phyloP scores from a whole-genome alignment of 805 yeast species.

The Kuraishia piskuri region DNA sequence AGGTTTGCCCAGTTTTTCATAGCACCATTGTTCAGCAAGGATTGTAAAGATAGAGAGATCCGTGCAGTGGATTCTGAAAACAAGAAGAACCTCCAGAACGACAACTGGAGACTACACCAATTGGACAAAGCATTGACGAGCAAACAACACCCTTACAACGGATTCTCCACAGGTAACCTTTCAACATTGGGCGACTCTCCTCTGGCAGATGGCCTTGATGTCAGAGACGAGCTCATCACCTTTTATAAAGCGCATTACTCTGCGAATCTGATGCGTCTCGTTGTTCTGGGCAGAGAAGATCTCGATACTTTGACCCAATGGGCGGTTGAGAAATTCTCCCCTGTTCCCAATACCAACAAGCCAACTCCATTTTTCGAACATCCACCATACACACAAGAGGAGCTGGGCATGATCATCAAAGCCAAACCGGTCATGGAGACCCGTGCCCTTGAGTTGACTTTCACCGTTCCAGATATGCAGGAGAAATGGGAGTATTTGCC shows the following conservation, averaged over 20 bases:
- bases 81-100: conserved; percentile 87
- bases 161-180: conserved; percentile 86
- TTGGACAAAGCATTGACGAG: conserved; percentile 69
- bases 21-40: conserved; percentile 61
- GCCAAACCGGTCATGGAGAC: conserved; percentile 82
- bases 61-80: conserved; percentile 94
- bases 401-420: conserved; percentile 44
- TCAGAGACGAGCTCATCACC: conserved; percentile 71
- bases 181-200: conserved; percentile 69
- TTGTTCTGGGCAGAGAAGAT: conserved; percentile 74
- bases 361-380: conserved; percentile 35
- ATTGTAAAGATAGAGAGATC: conserved; percentile 86
- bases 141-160: conserved; percentile 72
- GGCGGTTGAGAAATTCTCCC: conserved; percentile 59
- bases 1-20: conserved; percentile 91
- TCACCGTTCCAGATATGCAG: conserved; percentile 69
- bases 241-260: conserved; percentile 71
- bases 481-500: conserved; percentile 64
- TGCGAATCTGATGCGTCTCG: conserved; percentile 82
- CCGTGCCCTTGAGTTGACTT: conserved; percentile 56
- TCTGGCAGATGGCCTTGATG: conserved; percentile 49
- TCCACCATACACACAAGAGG: conserved; percentile 39
- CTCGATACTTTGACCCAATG: conserved; percentile 63
- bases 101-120: conserved; percentile 82
- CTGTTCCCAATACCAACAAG: conserved; percentile 44